Base-by-base conservation (phyloP, 225 moss, liverwort and hornwort genomes). In the Pseudoscleropodium purum region DNA sequence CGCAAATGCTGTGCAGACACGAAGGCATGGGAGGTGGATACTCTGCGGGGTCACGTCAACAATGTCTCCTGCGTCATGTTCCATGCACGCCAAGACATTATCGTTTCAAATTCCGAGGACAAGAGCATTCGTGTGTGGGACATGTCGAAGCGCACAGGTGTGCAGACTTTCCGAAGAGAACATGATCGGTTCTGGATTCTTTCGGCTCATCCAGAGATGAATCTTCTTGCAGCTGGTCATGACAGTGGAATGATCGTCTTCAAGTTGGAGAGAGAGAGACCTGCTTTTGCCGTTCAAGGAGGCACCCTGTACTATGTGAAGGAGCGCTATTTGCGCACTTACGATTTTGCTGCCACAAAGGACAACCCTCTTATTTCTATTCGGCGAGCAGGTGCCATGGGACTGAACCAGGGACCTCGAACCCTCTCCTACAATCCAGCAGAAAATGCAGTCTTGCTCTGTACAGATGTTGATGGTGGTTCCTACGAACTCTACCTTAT, bases 201-300 rank as follows among this genome's bases (percentile, higher is more conserved):
- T 36, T 93, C 97, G 67, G 99, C 96, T 10, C 99, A 99, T 89
- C 99, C 99, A 68, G 99, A 99, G 87, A 97, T 99, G 97, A 99
- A 99, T 89, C 96, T 99, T 73, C 92, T 99, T 52, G 99, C 99
- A 52, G 99, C 99, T 92, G 99, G 99, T 87, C 99, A 99, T 90
- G 99, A 99, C 89, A 99, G 99, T 92, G 99, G 99, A 85, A 99
- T 99, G 99, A 99, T 99, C 49, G 99, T 99, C 49, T 99, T 99
- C 91, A 99, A 99, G 93, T 92, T 99, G 93, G 99, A 99, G 89
- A 94, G 99, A 31, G 99, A 99, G 91, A 96, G 99, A 88, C 99
- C 99, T 77, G 97, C 99, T 21, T 99, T 94, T 91, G 97, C 99
- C 34, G 96, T 99, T 70, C 99, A 97, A 73, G 99, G 97, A 89